Evolutionary conservation across 2,329 filamentous ascomycete species (phyloP).

Genomic region (Ophiocordyceps camponoti-leonardi): DNA sequence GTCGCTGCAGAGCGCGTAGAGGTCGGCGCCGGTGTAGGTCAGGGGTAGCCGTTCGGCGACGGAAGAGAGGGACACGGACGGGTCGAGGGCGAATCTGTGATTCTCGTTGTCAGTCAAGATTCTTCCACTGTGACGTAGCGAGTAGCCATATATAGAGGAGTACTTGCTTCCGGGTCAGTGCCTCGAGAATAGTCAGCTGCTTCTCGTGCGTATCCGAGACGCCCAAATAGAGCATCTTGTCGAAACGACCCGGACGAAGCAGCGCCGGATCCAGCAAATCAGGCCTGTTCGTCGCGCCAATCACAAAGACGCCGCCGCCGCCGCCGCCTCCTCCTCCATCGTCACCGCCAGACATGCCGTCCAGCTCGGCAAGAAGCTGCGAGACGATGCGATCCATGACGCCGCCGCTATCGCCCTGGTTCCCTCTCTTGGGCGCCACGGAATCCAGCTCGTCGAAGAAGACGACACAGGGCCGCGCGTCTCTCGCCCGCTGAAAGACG

Average conservation of each 20-base stretch:
- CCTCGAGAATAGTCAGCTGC: conserved; percentile 85
- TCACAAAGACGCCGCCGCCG: conserved; percentile 91
- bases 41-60: conserved; percentile 72
- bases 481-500: conserved; percentile 74
- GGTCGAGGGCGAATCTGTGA: conserved; percentile 64
- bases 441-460: conserved; percentile 92
- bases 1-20: conserved; percentile 93
- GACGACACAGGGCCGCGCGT: conserved; percentile 74
- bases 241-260: conserved; percentile 77
- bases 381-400: conserved; percentile 98
- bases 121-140: neutral
- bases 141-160: neutral
- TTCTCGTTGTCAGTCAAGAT: neutral
- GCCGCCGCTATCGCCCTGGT: conserved; percentile 90
- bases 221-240: conserved; percentile 96
- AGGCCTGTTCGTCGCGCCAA: conserved; percentile 88
- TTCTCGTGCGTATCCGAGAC: conserved; percentile 95
- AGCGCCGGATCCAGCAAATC: conserved; percentile 85
- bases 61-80: conserved; percentile 54
- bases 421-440: conserved; percentile 88
- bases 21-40: conserved; percentile 92
- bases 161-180: conserved; percentile 78
- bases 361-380: conserved; percentile 83
- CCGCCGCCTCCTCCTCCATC: conserved; percentile 68
- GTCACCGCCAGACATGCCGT: conserved; percentile 92